Percentiles rank a stretch among this genome's conserved stretches.
These are phyloP conservation scores for Amphibolis antarctica DNA, from an alignment of 106 monocot genomes.

Conservation along the genomic window DNA sequence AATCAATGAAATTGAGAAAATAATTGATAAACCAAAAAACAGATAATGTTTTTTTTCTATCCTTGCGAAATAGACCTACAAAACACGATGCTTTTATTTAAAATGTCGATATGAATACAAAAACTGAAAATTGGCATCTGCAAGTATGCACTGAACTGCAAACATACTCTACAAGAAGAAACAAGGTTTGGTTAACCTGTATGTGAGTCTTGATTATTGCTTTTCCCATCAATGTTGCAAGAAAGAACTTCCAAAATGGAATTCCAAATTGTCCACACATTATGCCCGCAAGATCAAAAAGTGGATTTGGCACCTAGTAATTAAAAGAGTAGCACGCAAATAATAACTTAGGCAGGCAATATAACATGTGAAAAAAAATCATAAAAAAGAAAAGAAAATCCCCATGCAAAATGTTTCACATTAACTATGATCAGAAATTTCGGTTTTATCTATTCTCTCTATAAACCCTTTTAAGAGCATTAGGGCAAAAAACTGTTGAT, in stretches of 20 bases:
- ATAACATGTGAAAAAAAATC: background rate
- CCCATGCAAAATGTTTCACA: background rate
- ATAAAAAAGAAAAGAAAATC: background rate
- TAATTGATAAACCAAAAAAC: too few relatives aligned
- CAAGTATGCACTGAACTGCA: too few relatives aligned
- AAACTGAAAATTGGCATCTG: too few relatives aligned
- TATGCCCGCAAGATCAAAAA: slow-evolving; percentile 92
- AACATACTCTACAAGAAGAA: background rate
- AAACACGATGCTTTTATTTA: too few relatives aligned
- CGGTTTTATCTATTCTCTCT: too few relatives aligned
- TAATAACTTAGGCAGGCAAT: background rate
- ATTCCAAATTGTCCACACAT: slow-evolving; percentile 86
- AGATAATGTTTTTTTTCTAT: too few relatives aligned
- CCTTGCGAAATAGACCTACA: too few relatives aligned
- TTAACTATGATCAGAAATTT: background rate
- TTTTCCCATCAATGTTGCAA: slow-evolving; percentile 71
- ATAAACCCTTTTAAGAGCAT: too few relatives aligned
- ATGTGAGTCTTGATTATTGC: slow-evolving; percentile 76
- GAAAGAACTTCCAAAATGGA: slow-evolving; percentile 84
- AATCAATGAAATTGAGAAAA: too few relatives aligned
- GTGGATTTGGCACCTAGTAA: slow-evolving; percentile 68
- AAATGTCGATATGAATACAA: too few relatives aligned
- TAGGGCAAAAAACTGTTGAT: too few relatives aligned
- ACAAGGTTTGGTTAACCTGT: slow-evolving; percentile 34
- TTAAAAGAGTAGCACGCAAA: background rate